phyloP scores from a whole-genome alignment of 192 early-diverging fungal genomes.

The Entomortierella chlamydospora region DNA sequence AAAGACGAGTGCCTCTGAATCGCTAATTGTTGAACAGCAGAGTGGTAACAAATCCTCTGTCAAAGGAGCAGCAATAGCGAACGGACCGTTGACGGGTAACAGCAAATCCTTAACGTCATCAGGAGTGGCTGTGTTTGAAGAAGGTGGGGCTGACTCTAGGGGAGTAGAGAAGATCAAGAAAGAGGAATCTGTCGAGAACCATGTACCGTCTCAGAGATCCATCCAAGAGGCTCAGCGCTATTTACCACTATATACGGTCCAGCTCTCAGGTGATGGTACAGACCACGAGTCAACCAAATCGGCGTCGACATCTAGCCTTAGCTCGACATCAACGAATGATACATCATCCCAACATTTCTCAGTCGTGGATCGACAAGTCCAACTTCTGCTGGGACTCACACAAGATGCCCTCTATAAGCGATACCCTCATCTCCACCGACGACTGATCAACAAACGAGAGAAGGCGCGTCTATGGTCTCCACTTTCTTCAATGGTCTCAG shows the following conservation, averaged over 20 bases:
- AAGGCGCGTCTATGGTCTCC: slow-evolving; percentile 81
- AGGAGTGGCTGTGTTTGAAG: neutral
- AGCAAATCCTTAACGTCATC: neutral
- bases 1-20: slow-evolving; percentile 27
- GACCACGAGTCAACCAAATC: slow-evolving; percentile 5
- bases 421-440: slow-evolving; percentile 72
- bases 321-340: neutral
- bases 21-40: neutral
- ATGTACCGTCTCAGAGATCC: slow-evolving; percentile 19
- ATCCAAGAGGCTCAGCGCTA: slow-evolving; percentile 65
- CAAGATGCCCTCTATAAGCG: slow-evolving; percentile 61
- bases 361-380: slow-evolving; percentile 78
- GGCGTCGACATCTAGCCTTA: neutral
- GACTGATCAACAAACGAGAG: slow-evolving; percentile 61
- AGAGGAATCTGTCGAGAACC: slow-evolving; percentile 7
- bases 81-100: neutral
- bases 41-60: neutral
- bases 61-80: neutral
- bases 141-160: neutral
- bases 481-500: slow-evolving; percentile 70
- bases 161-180: slow-evolving; percentile 10
- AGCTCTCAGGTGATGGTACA: slow-evolving; percentile 58
- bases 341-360: slow-evolving; percentile 60
- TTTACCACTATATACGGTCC: slow-evolving; percentile 78
- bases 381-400: slow-evolving; percentile 66